Percentiles rank a stretch among this genome's conserved stretches.
These are phyloP conservation scores for Paracorniculantispora psalliotae DNA, from an alignment of 2,329 filamentous ascomycete genomes.

Conservation along the genomic window DNA sequence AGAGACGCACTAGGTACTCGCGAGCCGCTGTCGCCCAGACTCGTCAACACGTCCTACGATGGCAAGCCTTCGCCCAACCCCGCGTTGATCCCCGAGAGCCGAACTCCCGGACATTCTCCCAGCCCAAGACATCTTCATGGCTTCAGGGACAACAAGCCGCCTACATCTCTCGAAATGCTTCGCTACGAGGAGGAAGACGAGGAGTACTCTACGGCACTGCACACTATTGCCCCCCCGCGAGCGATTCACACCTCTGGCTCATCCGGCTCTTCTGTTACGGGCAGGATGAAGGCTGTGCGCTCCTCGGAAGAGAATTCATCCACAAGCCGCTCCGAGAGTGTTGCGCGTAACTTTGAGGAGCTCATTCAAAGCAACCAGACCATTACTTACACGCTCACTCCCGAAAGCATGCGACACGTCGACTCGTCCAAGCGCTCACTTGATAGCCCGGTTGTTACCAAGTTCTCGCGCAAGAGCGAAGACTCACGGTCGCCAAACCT, in stretches of 20 bases:
- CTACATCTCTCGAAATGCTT: slow-evolving; percentile 3
- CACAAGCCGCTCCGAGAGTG: slow-evolving; percentile 47
- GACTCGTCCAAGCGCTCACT: slow-evolving; percentile 46
- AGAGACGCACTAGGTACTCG: background rate
- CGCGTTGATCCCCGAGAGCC: background rate
- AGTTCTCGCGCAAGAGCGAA: slow-evolving; percentile 42
- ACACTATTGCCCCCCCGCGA: slow-evolving; percentile 23
- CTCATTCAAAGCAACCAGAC: slow-evolving; percentile 79
- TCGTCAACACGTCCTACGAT: slow-evolving; percentile 12
- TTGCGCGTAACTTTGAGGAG: slow-evolving; percentile 68
- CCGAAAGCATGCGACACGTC: slow-evolving; percentile 71
- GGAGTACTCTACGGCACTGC: background rate
- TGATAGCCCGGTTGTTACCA: slow-evolving; percentile 37
- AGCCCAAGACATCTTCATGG: slow-evolving; percentile 1
- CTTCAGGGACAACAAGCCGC: background rate
- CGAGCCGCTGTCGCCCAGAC: slow-evolving; percentile 8
- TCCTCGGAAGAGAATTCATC: slow-evolving; percentile 53
- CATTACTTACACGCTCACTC: slow-evolving; percentile 76
- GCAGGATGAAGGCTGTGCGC: slow-evolving; percentile 48
- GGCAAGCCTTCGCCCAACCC: slow-evolving; percentile 8
- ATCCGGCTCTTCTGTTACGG: slow-evolving; percentile 44
- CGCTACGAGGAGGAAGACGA: slow-evolving; percentile 25
- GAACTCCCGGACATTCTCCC: slow-evolving; percentile 2
- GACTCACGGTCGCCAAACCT: slow-evolving; percentile 37
- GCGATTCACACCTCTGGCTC: slow-evolving; percentile 46